A percentile compares a stretch with the other conserved stretches of the same genome.
phyloP scores from a whole-genome alignment of 352 stramenopile genomes.

The Phytopythium oedochilum region DNA sequence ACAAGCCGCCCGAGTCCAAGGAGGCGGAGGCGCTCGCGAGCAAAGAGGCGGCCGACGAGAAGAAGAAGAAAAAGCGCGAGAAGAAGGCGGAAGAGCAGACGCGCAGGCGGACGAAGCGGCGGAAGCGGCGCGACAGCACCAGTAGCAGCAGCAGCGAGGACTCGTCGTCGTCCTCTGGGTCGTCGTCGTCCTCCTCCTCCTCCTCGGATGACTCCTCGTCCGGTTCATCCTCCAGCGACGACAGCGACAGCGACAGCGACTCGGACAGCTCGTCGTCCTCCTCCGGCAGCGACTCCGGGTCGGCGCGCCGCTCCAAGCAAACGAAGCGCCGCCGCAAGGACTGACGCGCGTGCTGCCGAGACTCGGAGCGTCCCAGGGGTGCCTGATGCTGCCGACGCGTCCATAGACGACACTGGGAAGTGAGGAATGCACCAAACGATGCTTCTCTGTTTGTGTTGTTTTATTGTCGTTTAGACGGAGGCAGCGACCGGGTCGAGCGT shows the following conservation, averaged over 20 bases:
- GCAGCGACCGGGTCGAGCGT: background rate
- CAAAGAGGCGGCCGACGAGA: slow-evolving; percentile 11
- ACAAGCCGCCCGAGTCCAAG: slow-evolving; percentile 55
- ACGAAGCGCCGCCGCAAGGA: slow-evolving; percentile 40
- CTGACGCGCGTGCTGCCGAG: slow-evolving; percentile 5
- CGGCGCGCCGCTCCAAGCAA: slow-evolving; percentile 13
- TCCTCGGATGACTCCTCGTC: slow-evolving; percentile 15
- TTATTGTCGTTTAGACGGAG: background rate
- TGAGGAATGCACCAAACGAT: background rate
- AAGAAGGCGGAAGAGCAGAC: slow-evolving; percentile 17
- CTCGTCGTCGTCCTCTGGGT: slow-evolving; percentile 14
- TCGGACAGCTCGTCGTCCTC: slow-evolving; percentile 20
- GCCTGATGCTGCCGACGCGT: background rate
- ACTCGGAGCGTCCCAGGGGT: too few relatives aligned
- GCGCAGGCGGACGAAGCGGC: slow-evolving; percentile 18
- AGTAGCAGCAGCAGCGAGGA: slow-evolving; percentile 24
- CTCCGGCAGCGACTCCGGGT: slow-evolving; percentile 18
- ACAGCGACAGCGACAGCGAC: slow-evolving; percentile 13
- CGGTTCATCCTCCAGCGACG: slow-evolving; percentile 12
- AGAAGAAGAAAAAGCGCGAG: slow-evolving; percentile 10
- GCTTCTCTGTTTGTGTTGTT: background rate
- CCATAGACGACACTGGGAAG: background rate
- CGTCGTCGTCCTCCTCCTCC: slow-evolving; percentile 16
- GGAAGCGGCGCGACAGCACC: slow-evolving; percentile 20
- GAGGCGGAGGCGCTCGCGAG: slow-evolving; percentile 19